phyloP scores from a whole-genome alignment of 2,329 filamentous ascomycete genomes.

The Exophiala calicioides region DNA sequence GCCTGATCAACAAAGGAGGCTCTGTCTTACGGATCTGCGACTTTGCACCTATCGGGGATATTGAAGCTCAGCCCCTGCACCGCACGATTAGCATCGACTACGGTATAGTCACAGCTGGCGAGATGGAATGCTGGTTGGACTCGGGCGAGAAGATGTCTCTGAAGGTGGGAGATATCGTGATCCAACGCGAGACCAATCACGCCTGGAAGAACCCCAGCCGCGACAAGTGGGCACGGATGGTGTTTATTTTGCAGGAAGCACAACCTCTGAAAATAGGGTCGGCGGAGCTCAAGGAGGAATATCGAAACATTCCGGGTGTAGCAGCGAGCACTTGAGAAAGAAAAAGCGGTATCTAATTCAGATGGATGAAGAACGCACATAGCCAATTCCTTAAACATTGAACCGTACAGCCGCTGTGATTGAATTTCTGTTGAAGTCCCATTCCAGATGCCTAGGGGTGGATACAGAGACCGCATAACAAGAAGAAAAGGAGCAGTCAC shows the following conservation, averaged over 20 bases:
- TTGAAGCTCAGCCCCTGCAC: too few relatives aligned
- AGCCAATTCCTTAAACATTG: too few relatives aligned
- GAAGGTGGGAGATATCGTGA: conserved; percentile 53
- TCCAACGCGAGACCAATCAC: conserved; percentile 51
- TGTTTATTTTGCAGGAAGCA: conserved; percentile 15
- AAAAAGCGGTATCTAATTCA: too few relatives aligned
- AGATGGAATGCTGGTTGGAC: conserved; percentile 53
- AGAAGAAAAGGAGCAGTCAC: too few relatives aligned
- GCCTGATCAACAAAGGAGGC: conserved; percentile 13
- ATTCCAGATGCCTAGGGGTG: too few relatives aligned
- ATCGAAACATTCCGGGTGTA: too few relatives aligned
- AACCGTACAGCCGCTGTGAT: too few relatives aligned
- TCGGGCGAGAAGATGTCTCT: conserved; percentile 50
- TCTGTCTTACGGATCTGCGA: conserved; percentile 39
- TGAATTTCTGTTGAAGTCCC: too few relatives aligned
- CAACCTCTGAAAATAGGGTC: conserved; percentile 17
- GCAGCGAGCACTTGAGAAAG: too few relatives aligned
- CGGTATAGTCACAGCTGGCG: conserved; percentile 56
- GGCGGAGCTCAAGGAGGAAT: too few relatives aligned
- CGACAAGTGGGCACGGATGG: conserved; percentile 14
- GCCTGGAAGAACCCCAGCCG: conserved; percentile 39
- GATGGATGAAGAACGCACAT: too few relatives aligned
- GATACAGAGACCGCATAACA: too few relatives aligned
- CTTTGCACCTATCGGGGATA: conserved; percentile 49
- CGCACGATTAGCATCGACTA: conserved; percentile 57